These are phyloP conservation scores for Penicillium thymicola DNA, from an alignment of 2,329 filamentous ascomycete species.

Conservation along the genomic window DNA sequence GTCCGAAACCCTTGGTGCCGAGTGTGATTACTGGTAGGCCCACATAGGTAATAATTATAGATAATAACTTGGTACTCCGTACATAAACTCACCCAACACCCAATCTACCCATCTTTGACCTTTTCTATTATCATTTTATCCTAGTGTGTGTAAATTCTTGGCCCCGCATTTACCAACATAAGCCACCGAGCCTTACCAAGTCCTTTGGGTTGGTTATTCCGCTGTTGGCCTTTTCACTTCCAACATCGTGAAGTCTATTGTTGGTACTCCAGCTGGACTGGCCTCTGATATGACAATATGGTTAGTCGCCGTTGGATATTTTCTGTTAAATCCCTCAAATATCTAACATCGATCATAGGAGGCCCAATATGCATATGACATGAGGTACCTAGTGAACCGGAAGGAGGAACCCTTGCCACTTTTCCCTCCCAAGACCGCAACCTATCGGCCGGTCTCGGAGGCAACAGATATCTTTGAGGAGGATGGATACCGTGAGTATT, in stretches of 20 bases:
- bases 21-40: conserved; percentile 5
- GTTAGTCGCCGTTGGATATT: neutral
- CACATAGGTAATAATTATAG: neutral
- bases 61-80: conserved; percentile 3
- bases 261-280: neutral
- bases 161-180: neutral
- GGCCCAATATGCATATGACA: conserved; percentile 6
- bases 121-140: neutral
- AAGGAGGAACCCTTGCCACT: conserved; percentile 11
- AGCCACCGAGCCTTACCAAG: neutral
- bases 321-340: neutral
- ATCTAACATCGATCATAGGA: neutral
- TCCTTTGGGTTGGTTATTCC: neutral
- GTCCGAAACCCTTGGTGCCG: neutral
- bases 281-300: conserved; percentile 7
- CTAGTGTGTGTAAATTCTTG: neutral
- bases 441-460: conserved; percentile 3
- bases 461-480: conserved; percentile 10
- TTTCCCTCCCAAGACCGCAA: conserved; percentile 4
- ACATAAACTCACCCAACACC: conserved; percentile 11
- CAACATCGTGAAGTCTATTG: neutral
- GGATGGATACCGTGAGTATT: neutral
- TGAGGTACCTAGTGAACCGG: conserved; percentile 4
- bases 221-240: neutral
- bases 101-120: conserved; percentile 3